Evolutionary conservation across 2,329 filamentous ascomycete species (phyloP).

Genomic region (Aspergillus tamarii): DNA sequence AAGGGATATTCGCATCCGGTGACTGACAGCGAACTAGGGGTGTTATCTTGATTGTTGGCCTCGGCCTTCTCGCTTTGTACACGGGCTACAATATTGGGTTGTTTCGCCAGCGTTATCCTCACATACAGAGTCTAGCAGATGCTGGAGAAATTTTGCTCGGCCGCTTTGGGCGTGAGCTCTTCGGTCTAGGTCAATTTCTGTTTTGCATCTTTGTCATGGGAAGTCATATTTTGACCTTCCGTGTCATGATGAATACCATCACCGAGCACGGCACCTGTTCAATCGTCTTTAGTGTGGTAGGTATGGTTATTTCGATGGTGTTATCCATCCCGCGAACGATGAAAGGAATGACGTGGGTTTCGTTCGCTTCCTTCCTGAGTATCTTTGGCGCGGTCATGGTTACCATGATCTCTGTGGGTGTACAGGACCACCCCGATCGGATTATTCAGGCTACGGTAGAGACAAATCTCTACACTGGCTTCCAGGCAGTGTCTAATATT

Average conservation of each 20-base stretch:
- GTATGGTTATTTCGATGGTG: slow-evolving; percentile 60
- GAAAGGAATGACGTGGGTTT: slow-evolving; percentile 64
- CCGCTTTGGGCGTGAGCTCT: slow-evolving; percentile 63
- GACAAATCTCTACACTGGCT: slow-evolving; percentile 56
- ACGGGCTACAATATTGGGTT: slow-evolving; percentile 63
- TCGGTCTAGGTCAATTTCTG: slow-evolving; percentile 64
- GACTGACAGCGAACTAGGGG: slow-evolving; percentile 37
- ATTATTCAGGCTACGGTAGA: slow-evolving; percentile 42
- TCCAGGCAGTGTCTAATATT: slow-evolving; percentile 69
- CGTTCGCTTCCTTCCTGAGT: slow-evolving; percentile 65
- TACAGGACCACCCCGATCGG: slow-evolving; percentile 47
- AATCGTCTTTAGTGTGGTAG: slow-evolving; percentile 64
- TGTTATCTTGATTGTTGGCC: slow-evolving; percentile 56
- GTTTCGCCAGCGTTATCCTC: slow-evolving; percentile 59
- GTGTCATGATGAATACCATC: slow-evolving; percentile 68
- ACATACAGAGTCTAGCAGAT: slow-evolving; percentile 68
- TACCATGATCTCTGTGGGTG: slow-evolving; percentile 67
- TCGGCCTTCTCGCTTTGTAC: slow-evolving; percentile 61
- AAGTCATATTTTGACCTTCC: slow-evolving; percentile 71
- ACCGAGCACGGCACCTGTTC: slow-evolving; percentile 65
- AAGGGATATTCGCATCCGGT: not conserved
- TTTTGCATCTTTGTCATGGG: slow-evolving; percentile 71
- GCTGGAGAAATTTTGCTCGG: slow-evolving; percentile 67
- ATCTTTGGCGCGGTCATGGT: slow-evolving; percentile 67
- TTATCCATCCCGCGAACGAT: slow-evolving; percentile 65